phyloP scores from a whole-genome alignment of 495 filamentous ascomycete species.

The Penicillium pancosmium region DNA sequence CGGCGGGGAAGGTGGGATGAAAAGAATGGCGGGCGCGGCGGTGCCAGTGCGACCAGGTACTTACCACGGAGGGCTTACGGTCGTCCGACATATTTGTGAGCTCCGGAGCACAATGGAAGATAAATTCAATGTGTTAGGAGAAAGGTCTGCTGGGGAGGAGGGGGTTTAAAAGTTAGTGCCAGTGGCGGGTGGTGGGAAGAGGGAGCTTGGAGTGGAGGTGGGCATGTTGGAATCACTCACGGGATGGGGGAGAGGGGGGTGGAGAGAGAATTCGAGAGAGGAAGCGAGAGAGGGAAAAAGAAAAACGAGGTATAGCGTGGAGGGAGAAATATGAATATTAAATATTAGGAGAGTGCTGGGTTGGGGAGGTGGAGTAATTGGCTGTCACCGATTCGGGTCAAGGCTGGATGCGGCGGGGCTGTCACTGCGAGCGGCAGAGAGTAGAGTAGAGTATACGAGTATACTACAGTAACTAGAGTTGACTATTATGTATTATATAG shows the following conservation, averaged over 20 bases:
- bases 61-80: constrained; percentile 68
- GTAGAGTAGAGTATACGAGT: background rate
- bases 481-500: background rate
- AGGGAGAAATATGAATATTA: background rate
- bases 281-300: background rate
- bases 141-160: background rate
- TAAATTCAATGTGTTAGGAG: background rate
- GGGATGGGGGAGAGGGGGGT: background rate
- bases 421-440: background rate
- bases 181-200: background rate
- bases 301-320: background rate
- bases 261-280: background rate
- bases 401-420: constrained; percentile 6
- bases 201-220: background rate
- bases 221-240: background rate
- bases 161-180: background rate
- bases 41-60: background rate
- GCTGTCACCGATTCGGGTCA: constrained; percentile 6
- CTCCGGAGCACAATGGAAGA: constrained; percentile 4
- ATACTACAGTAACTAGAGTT: background rate
- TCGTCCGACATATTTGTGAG: constrained; percentile 66
- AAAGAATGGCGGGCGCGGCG: background rate
- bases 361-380: constrained; percentile 2
- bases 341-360: background rate
- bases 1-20: background rate